Conservation (phyloP, 1,284 basidiomycete species). For the Macrocystidia cucumis region DNA sequence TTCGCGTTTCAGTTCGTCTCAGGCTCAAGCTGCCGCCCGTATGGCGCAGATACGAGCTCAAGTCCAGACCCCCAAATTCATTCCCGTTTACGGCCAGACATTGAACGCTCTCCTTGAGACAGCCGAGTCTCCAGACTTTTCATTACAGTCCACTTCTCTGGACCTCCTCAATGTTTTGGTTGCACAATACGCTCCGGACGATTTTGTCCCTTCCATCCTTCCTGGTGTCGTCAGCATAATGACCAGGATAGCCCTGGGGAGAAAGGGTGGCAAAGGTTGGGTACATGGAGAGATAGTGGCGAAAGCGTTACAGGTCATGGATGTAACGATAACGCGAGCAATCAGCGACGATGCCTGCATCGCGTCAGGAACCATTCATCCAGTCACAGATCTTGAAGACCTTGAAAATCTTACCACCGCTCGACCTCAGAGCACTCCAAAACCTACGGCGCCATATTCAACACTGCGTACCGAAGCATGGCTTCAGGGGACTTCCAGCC, state of each 20-base stretch:
- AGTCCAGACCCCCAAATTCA: constrained; percentile 41
- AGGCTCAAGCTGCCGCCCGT: constrained; percentile 23
- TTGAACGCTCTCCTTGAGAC: constrained; percentile 61
- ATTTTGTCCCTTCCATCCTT: constrained; percentile 65
- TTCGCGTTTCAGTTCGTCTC: constrained; percentile 15
- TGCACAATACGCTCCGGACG: constrained; percentile 50
- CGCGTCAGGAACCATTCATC: constrained; percentile 48
- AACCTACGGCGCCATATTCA: constrained; percentile 25
- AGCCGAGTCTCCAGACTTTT: constrained; percentile 44
- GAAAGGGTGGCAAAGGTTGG: constrained; percentile 48
- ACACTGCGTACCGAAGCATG: constrained; percentile 49
- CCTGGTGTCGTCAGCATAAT: constrained; percentile 78
- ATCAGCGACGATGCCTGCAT: constrained; percentile 61
- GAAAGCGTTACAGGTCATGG: constrained; percentile 48
- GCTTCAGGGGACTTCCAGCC: constrained; percentile 58
- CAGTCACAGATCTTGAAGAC: constrained; percentile 55
- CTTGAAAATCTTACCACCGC: constrained; percentile 27
- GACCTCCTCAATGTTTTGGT: constrained; percentile 52
- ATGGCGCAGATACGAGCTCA: constrained; percentile 38
- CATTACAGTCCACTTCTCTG: constrained; percentile 61
- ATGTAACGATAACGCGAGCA: constrained; percentile 44
- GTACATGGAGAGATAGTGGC: constrained; percentile 58
- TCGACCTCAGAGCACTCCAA: constrained; percentile 5
- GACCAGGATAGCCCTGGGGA: constrained; percentile 58
- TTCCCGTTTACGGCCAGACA: constrained; percentile 80